phyloP scores from a whole-genome alignment of 2,329 filamentous ascomycete genomes.

The Stemphylium vesicarium region DNA sequence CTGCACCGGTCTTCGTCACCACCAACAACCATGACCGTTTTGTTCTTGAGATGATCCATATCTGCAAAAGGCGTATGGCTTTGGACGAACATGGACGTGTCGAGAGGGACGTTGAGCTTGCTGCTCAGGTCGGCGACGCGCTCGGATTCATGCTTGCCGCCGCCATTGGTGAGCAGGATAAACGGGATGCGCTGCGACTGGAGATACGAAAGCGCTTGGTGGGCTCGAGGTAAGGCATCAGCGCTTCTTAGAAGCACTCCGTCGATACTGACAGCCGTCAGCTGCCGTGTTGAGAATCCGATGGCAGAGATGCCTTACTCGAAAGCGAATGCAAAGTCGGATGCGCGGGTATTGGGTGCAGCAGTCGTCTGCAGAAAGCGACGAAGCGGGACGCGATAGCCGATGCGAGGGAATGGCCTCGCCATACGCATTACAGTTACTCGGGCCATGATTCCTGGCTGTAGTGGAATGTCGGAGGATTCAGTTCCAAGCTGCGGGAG shows the following conservation, averaged over 20 bases:
- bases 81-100: conserved; percentile 77
- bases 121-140: conserved; percentile 73
- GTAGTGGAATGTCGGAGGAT: not conserved
- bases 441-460: conserved; percentile 1
- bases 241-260: conserved; percentile 90
- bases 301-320: conserved; percentile 53
- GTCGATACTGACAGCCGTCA: conserved; percentile 70
- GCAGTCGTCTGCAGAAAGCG: conserved; percentile 38
- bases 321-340: conserved; percentile 65
- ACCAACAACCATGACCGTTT: conserved; percentile 57
- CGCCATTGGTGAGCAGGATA: conserved; percentile 94
- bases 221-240: conserved; percentile 78
- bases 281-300: conserved; percentile 15
- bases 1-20: conserved; percentile 65
- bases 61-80: conserved; percentile 89
- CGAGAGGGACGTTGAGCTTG: conserved; percentile 69
- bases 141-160: conserved; percentile 80
- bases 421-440: conserved; percentile 19
- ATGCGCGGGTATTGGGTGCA: conserved; percentile 46
- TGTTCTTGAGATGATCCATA: conserved; percentile 62
- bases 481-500: not conserved
- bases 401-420: conserved; percentile 26
- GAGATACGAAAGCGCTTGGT: conserved; percentile 74
- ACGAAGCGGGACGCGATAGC: conserved; percentile 14
- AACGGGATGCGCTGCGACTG: conserved; percentile 81